Evolutionary conservation across 2,329 filamentous ascomycete genomes (phyloP).

Genomic region (Colletotrichum navitas): DNA sequence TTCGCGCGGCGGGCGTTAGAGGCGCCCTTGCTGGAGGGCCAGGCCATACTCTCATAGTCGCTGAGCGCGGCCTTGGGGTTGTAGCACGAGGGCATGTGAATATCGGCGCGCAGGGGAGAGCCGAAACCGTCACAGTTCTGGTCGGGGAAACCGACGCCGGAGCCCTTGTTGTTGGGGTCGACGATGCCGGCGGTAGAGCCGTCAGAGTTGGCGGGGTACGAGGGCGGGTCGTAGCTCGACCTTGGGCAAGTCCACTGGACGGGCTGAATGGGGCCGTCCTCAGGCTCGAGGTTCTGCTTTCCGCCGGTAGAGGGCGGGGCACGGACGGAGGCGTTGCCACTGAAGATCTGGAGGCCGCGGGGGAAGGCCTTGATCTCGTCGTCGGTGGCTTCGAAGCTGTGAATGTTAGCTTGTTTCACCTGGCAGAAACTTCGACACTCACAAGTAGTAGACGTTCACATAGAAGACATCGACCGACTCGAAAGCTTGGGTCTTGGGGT

Average conservation of each 20-base stretch:
- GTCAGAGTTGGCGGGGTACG: constrained; percentile 67
- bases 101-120: constrained; percentile 73
- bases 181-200: constrained; percentile 67
- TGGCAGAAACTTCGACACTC: constrained; percentile 44
- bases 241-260: constrained; percentile 73
- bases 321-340: constrained; percentile 71
- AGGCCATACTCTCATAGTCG: constrained; percentile 75
- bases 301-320: constrained; percentile 66
- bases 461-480: constrained; percentile 77
- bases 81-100: constrained; percentile 82
- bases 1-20: constrained; percentile 63
- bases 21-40: constrained; percentile 61
- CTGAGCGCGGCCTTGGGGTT: constrained; percentile 71
- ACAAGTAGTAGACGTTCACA: constrained; percentile 84
- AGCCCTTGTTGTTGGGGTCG: constrained; percentile 65
- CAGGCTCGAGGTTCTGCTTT: constrained; percentile 63
- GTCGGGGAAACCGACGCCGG: constrained; percentile 76
- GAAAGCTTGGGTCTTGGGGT: constrained; percentile 72
- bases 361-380: constrained; percentile 79
- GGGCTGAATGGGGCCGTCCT: constrained; percentile 64
- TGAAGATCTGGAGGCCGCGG: constrained; percentile 77
- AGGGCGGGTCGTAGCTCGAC: constrained; percentile 59
- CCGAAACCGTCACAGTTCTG: constrained; percentile 74
- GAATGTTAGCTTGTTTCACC: constrained; percentile 46
- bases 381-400: constrained; percentile 70